Base-by-base conservation (phyloP, 257 asterid species). In the Solanum chiquidenum region DNA sequence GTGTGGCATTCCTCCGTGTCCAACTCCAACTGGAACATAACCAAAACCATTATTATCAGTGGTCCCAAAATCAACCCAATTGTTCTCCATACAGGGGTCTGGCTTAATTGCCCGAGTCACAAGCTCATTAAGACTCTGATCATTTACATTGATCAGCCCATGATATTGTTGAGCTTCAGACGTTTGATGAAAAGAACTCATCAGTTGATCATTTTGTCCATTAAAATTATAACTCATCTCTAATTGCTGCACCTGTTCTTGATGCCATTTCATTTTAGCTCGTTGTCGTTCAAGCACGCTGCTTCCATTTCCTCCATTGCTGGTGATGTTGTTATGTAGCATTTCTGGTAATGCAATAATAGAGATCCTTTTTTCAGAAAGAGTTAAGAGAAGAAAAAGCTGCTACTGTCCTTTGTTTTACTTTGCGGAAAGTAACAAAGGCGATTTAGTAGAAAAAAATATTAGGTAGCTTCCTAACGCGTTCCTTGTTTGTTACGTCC, bases 231-330 rank as follows among this genome's bases (percentile, higher is more conserved):
- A 92, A 88, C 69, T 9, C 23, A 86, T 7, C 29, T 77, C 89
- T 2, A 89, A 91, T 27, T 86, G 91, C 18, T 86, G 93, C 37
- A 85, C 69, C 38, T 91, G 88, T 42, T 90, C 91, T 58, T 92
- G 94, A 75, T 90, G 93, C 95, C 95, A 92, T 73, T 90, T 92
- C 85, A 86, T 85, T 25, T 90, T 87, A 5, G 77, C 90, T 60
- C 89, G 92, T 86, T 92, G 96, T 35, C 93, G 89, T 69, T 93
- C 95, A 1, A 92, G 91, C 88, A 92, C 93, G 82, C 91, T 44
- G 55, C 55, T 44, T 44, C 89, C 86, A 27, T 64, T 12, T 27
- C 80, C 86, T 7, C 83, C 90, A 64, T 76, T 69, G 25, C 89
- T 84, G 31, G 83, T 80, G 86, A 46, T 42, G 9, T 58, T 90